A percentile compares a stretch with the other conserved stretches of the same genome.
Evolutionary conservation across 2,329 filamentous ascomycete genomes (phyloP).

Genomic region (Thelonectria rubi): DNA sequence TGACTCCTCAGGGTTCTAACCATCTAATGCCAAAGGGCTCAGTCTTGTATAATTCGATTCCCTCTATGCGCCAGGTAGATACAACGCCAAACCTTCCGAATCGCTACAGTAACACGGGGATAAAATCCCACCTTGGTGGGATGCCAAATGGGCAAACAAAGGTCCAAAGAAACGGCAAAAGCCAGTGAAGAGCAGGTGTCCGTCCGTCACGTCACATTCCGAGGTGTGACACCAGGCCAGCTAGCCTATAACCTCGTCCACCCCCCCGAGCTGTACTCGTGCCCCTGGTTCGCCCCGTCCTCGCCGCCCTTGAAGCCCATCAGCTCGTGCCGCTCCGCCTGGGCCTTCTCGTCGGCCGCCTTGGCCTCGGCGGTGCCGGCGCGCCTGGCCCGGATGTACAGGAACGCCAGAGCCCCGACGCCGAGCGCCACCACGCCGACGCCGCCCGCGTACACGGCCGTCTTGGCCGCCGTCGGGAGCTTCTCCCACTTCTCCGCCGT

Average conservation of each 20-base stretch:
- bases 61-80: conserved; percentile 20
- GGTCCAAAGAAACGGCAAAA: not conserved
- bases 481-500: conserved; percentile 63
- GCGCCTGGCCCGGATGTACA: conserved; percentile 65
- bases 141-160: not conserved
- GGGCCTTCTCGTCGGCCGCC: conserved; percentile 53
- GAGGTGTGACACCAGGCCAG: too few relatives aligned
- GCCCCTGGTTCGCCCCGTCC: conserved; percentile 38
- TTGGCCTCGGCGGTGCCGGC: conserved; percentile 61
- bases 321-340: conserved; percentile 61
- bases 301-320: conserved; percentile 55
- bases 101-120: conserved; percentile 12
- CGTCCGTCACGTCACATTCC: too few relatives aligned
- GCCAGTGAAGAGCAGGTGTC: not conserved
- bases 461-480: conserved; percentile 60
- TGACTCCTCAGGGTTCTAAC: too few relatives aligned
- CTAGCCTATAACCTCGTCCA: conserved; percentile 29
- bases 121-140: not conserved
- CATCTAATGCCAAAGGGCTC: not conserved
- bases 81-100: conserved; percentile 18
- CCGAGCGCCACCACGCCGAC: conserved; percentile 55
- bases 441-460: conserved; percentile 60
- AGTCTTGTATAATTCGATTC: conserved; percentile 7
- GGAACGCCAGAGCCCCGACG: conserved; percentile 56
- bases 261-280: conserved; percentile 39